phyloP scores from a whole-genome alignment of 192 early-diverging fungal species.

The Lunasporangiospora selenospora region DNA sequence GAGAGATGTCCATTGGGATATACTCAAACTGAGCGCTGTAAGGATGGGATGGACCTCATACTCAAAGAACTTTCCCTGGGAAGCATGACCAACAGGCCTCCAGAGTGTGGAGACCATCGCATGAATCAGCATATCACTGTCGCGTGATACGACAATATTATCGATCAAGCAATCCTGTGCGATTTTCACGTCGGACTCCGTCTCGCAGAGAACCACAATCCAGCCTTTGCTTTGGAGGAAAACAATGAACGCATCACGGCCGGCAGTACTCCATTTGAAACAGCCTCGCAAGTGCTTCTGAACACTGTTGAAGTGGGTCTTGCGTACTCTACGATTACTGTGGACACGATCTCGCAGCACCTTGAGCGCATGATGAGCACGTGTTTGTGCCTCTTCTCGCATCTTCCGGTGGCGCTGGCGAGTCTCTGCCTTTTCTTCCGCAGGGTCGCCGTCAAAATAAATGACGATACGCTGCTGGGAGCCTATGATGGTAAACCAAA shows the following conservation, averaged over 20 bases:
- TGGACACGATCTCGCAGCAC: no score
- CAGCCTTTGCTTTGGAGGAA: not conserved
- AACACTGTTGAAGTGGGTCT: not conserved
- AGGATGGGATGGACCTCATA: not conserved
- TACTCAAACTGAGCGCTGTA: not conserved
- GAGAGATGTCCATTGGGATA: not conserved
- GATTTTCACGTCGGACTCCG: slow-evolving; percentile 8
- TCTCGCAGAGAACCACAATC: slow-evolving; percentile 3
- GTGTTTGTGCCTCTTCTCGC: no score
- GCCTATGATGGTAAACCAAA: no score
- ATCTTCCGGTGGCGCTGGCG: no score
- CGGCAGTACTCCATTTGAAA: not conserved
- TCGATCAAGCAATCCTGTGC: not conserved
- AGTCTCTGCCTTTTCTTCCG: no score
- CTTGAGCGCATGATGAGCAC: no score
- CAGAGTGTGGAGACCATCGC: not conserved
- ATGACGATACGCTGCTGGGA: no score
- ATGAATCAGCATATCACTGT: slow-evolving; percentile 7
- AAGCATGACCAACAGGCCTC: slow-evolving; percentile 6
- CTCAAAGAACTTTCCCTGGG: not conserved
- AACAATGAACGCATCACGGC: not conserved
- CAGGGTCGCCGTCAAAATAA: no score
- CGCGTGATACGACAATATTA: not conserved
- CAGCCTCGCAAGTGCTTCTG: not conserved
- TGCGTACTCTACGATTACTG: not conserved